A percentile compares a stretch with the other conserved stretches of the same genome.
Conservation (phyloP, 1,139 yeast species). For the Yamadazyma friedrichii region DNA sequence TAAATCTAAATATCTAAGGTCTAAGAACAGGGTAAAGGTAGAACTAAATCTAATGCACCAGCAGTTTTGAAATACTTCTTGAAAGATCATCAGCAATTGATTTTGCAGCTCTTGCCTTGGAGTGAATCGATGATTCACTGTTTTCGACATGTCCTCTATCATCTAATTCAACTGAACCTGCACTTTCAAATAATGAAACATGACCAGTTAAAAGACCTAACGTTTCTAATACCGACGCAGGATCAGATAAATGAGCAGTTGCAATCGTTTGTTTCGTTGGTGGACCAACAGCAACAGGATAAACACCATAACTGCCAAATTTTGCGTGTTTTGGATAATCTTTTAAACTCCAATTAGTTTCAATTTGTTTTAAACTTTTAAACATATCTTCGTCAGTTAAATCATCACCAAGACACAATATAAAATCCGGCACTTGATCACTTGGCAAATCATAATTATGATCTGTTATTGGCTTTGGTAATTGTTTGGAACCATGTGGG, state of each 20-base stretch:
- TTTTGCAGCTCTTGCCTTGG: slow-evolving; percentile 36
- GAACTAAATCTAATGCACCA: too few species aligned
- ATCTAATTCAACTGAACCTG: slow-evolving; percentile 71
- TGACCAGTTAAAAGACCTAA: slow-evolving; percentile 76
- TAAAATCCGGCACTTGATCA: slow-evolving; percentile 71
- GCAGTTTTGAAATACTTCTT: too few species aligned
- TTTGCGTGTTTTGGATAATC: slow-evolving; percentile 36
- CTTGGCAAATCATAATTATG: slow-evolving; percentile 30
- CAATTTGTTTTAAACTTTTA: slow-evolving; percentile 63
- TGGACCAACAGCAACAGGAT: slow-evolving; percentile 93
- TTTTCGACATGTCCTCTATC: slow-evolving; percentile 66
- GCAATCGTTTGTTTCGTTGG: slow-evolving; percentile 89
- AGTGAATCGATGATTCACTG: slow-evolving; percentile 44
- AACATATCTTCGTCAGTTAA: slow-evolving; percentile 98
- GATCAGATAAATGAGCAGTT: slow-evolving; percentile 83
- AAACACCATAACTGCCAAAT: slow-evolving; percentile 62
- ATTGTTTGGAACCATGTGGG: slow-evolving; percentile 52
- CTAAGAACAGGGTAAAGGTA: too few species aligned
- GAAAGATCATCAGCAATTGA: background rate
- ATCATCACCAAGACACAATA: slow-evolving; percentile 92
- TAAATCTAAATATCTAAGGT: too few species aligned
- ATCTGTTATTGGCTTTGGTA: slow-evolving; percentile 27
- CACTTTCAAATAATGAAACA: slow-evolving; percentile 72
- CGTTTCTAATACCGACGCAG: slow-evolving; percentile 81
- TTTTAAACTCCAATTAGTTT: slow-evolving; percentile 42